Base-by-base conservation (phyloP, 2,329 filamentous ascomycete species). In the Pestalotiopsis sp. region DNA sequence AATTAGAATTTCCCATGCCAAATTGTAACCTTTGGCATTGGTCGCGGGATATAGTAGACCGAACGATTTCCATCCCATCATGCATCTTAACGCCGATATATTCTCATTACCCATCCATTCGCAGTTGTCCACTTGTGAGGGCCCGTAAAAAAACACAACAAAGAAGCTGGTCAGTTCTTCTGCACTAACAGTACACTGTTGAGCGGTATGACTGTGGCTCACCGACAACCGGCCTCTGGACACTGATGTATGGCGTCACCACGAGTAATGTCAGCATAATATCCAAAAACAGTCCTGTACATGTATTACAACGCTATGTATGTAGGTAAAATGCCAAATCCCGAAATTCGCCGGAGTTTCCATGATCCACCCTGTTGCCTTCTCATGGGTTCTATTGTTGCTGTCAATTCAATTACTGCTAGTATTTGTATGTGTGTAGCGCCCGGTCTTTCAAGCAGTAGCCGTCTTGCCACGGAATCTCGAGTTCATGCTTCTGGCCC, bases 401-500 rank as follows among this genome's bases (percentile, higher is more conserved):
- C 20, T 31, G 25, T 60, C 20, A 23, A 41, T 14, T 23, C 60
- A 4, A 13, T 14, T n/a, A 12, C 17, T 13, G 17, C 31, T 45
- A 39, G 39, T 38, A 23, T 65, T 45, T 65, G 38, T 41, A 65
- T 6, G n/a, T 38, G 14, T 38, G 49, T 12, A 27, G 17, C 31
- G 45, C 45, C n/a, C n/a, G 11, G 45, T n/a, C 58, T 14, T 20
- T 60, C 31, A 70, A 7, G 69, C 69, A 4, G 63, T 49, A 6
- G 64, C 57, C 9, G 64, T 39, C 69, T 70, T 68, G 36, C 67
- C 63, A 23, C 69, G 87, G 78, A 92, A 89, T 75, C 90, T 88
- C 70, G 87, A 87, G 71, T 86, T 78, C 67, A 90, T 83, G 11
- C 85, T 87, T 61, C 87, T 85, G 75, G 91, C 87, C 93, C 93